Base-by-base conservation (phyloP, 495 filamentous ascomycete genomes). In the Penicillium turbatum region DNA sequence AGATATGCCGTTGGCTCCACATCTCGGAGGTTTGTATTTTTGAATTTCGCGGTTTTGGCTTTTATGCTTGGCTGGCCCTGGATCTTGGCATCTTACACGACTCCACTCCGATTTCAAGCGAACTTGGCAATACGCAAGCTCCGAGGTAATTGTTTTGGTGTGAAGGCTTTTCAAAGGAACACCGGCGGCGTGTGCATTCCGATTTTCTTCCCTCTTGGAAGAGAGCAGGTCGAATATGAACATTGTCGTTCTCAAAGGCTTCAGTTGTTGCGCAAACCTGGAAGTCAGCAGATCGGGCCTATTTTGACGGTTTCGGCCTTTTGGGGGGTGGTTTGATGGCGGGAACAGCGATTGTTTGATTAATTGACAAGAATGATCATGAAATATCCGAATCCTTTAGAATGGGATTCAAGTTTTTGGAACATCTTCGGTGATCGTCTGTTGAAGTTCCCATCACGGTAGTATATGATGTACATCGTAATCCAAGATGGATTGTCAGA, bases 1-100 rank as follows among this genome's bases (percentile, higher is more conserved):
- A 54, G 51, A 54, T 54, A 54, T 31, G 15, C 41, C 37, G 48
- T 31, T 1, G 21, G 8, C 38, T 43, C 49, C 49, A 51, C 49
- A 24, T 41, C 35, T 37, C 35, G 35, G 38, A 53, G 2, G 21
- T 37, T 16, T 19, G 44, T 48, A 48, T 35, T 38, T 34, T 34
- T 51, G 42, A 43, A 43, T 31, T 34, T 29, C 4, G 6, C 21
- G 9, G 11, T 32, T 42, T 40, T 21, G 38, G n/a, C 49, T 35
- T 32, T 42, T 26, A 29, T 51, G 48, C 37, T 50, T 50, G 36
- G 36, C 12, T 32, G 15, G 2, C 11, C 11, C 34, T 19, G 17
- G 10, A 31, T 32, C 48, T 50, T 50, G 48, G 48, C 37, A 11
- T 35, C 19, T 6, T 27, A 36, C 24, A 36, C 19, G 29, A 15